phyloP scores from a whole-genome alignment of 192 early-diverging fungal species.

The Backusella psychrophila region DNA sequence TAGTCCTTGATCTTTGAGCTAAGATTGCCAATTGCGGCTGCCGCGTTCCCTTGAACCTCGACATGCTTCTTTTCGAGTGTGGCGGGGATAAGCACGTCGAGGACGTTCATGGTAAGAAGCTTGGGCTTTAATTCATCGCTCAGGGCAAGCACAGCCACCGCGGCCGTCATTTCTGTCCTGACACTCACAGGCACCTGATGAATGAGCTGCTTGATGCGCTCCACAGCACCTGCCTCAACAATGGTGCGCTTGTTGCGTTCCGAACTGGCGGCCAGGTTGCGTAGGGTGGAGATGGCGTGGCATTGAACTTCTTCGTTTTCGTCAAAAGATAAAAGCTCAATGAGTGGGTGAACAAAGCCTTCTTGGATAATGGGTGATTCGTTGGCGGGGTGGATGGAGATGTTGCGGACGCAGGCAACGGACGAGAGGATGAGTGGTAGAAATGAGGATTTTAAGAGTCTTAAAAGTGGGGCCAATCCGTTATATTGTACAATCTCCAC shows the following conservation, averaged over 20 bases:
- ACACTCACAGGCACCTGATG: slow-evolving; percentile 55
- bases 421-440: slow-evolving; percentile 77
- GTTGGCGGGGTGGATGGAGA: slow-evolving; percentile 85
- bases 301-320: slow-evolving; percentile 84
- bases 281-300: slow-evolving; percentile 80
- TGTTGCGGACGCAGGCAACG: slow-evolving; percentile 84
- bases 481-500: slow-evolving; percentile 70
- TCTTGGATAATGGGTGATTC: slow-evolving; percentile 84
- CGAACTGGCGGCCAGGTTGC: slow-evolving; percentile 79
- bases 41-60: slow-evolving; percentile 77
- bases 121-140: slow-evolving; percentile 69
- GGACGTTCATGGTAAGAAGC: slow-evolving; percentile 56
- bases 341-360: slow-evolving; percentile 67
- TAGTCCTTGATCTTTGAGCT: slow-evolving; percentile 63
- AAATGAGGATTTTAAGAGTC: slow-evolving; percentile 73
- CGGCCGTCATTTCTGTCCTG: slow-evolving; percentile 79
- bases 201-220: slow-evolving; percentile 64
- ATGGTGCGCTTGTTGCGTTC: slow-evolving; percentile 75
- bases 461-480: slow-evolving; percentile 69
- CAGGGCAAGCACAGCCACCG: slow-evolving; percentile 77
- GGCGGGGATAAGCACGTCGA: slow-evolving; percentile 66
- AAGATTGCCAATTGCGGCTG: slow-evolving; percentile 74
- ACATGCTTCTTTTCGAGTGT: slow-evolving; percentile 43
- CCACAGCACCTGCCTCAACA: slow-evolving; percentile 72
- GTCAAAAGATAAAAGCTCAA: slow-evolving; percentile 59